Percentiles rank a stretch among this genome's conserved stretches.
Evolutionary conservation across 257 asterid genomes (phyloP).

Genomic region (Solanum megistacrolobum): DNA sequence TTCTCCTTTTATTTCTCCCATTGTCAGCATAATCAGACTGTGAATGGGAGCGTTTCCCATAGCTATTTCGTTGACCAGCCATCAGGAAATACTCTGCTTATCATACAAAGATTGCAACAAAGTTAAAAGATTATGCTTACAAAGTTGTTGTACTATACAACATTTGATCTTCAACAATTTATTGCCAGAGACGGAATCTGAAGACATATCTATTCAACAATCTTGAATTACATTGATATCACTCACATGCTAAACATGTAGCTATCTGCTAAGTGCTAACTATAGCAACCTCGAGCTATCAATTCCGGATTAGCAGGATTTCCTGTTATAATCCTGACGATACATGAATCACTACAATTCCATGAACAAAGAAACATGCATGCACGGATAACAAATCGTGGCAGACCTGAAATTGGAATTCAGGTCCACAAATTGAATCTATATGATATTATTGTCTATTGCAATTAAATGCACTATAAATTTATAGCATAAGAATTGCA

Average conservation of each 20-base stretch:
- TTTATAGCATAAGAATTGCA: not conserved
- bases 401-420: not conserved
- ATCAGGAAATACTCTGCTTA: conserved; percentile 26
- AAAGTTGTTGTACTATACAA: not conserved
- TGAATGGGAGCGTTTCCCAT: conserved; percentile 63
- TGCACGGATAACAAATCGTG: not conserved
- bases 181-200: not conserved
- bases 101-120: not conserved
- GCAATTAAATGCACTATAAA: not conserved
- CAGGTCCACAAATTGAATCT: not conserved
- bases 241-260: not conserved
- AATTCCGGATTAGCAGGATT: not conserved
- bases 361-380: not conserved
- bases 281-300: not conserved
- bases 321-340: not conserved
- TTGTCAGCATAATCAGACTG: conserved; percentile 48
- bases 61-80: conserved; percentile 82
- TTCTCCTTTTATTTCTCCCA: conserved; percentile 66
- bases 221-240: not conserved
- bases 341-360: not conserved
- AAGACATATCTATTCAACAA: not conserved
- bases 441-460: not conserved
- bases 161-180: not conserved
- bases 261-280: not conserved
- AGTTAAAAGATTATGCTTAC: not conserved